Conservation (phyloP, 2,329 filamentous ascomycete species). For the Ophiostoma himal-ulmi region DNA sequence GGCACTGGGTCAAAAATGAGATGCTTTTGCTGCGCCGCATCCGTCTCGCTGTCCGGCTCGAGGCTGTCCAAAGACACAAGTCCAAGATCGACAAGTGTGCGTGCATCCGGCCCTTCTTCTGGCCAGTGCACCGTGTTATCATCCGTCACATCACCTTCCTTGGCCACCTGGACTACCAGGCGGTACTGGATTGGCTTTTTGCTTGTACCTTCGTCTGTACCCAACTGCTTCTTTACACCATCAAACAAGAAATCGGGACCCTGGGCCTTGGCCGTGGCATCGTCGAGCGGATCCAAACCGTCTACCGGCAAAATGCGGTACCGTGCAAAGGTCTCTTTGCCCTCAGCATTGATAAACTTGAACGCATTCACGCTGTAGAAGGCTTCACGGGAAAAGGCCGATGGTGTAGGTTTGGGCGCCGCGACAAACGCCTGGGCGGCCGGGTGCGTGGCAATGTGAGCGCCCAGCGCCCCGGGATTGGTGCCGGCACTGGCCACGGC, state of each 20-base stretch:
- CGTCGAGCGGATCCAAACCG: conserved; percentile 37
- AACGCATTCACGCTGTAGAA: conserved; percentile 48
- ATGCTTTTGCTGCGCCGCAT: conserved; percentile 43
- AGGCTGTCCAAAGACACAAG: conserved; percentile 40
- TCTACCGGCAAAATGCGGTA: conserved; percentile 45
- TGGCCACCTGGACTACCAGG: conserved; percentile 43
- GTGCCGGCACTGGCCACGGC: conserved; percentile 35
- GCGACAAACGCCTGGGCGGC: conserved; percentile 44
- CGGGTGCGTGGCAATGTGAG: conserved; percentile 43
- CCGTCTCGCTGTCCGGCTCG: conserved; percentile 35
- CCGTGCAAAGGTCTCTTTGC: conserved; percentile 41
- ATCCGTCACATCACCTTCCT: conserved; percentile 29
- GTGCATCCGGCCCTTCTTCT: conserved; percentile 47
- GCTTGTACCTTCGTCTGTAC: conserved; percentile 22
- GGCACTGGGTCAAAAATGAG: conserved; percentile 56
- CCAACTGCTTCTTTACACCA: conserved; percentile 39
- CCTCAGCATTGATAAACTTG: conserved; percentile 38
- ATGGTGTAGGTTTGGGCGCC: conserved; percentile 45
- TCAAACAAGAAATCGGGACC: conserved; percentile 44
- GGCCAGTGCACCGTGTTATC: conserved; percentile 42
- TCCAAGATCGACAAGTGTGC: conserved; percentile 47
- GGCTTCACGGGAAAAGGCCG: conserved; percentile 43
- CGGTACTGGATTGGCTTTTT: conserved; percentile 39
- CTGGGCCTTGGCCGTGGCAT: conserved; percentile 36
- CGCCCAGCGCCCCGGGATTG: conserved; percentile 34